A percentile compares a stretch with the other conserved stretches of the same genome.
phyloP scores from a whole-genome alignment of 306 rosid species.

The Neltuma alba region DNA sequence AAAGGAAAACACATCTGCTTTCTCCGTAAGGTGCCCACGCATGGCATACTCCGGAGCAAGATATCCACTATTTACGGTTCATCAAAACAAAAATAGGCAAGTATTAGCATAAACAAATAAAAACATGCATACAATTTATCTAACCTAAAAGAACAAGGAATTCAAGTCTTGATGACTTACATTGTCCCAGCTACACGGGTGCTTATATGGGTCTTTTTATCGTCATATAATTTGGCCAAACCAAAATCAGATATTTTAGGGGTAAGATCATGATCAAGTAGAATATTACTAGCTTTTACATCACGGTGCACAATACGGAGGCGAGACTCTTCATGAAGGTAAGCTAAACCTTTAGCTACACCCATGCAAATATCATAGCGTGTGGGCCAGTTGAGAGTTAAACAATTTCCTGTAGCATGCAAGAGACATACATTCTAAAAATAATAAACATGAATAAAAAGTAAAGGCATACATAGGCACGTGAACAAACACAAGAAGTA shows the following conservation, averaged over 20 bases:
- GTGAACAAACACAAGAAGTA: neutral
- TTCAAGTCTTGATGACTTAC: slow-evolving; percentile 41
- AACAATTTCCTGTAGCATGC: slow-evolving; percentile 47
- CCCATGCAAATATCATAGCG: slow-evolving; percentile 80
- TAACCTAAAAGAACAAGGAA: neutral
- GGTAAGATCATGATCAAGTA: slow-evolving; percentile 62
- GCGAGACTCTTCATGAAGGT: slow-evolving; percentile 78
- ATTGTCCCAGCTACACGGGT: slow-evolving; percentile 81
- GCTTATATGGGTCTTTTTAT: slow-evolving; percentile 78
- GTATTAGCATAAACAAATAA: neutral
- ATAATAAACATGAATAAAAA: neutral
- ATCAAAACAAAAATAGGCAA: slow-evolving; percentile 8
- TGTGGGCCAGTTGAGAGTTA: slow-evolving; percentile 62
- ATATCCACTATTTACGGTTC: slow-evolving; percentile 59
- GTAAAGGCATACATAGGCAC: neutral
- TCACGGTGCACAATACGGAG: slow-evolving; percentile 77
- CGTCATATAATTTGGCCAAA: slow-evolving; percentile 77
- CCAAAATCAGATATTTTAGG: slow-evolving; percentile 90
- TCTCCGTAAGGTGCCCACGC: slow-evolving; percentile 89
- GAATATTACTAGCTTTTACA: slow-evolving; percentile 82
- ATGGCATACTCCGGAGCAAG: slow-evolving; percentile 90
- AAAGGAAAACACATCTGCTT: slow-evolving; percentile 81
- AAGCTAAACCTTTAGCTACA: slow-evolving; percentile 76
- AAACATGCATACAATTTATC: neutral
- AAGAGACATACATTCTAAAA: slow-evolving; percentile 4